Evolutionary conservation across 164 flowering plant species (phyloP), one percentile per base, ranked within the genome.

Genomic region (Tetrastigma voinierianum): DNA sequence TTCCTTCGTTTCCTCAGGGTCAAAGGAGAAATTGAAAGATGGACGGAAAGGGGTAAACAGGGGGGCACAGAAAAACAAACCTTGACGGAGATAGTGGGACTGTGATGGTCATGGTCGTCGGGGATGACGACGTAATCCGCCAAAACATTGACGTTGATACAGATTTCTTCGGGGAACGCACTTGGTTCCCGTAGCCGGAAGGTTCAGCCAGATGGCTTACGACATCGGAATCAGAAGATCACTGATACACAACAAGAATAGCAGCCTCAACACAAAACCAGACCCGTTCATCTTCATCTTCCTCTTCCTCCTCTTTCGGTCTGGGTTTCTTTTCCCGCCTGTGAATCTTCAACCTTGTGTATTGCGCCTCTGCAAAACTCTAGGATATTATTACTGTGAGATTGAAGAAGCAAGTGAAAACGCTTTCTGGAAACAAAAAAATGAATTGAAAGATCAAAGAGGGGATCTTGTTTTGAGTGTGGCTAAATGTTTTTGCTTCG

Each of bases 91-190:
- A 86, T 72, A 48, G 80, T 68, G 59, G 90, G 86, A 40, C 59
- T 17, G 45, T 61, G 67, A 20, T 70, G 76, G n/a, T n/a, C n/a
- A n/a, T n/a, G n/a, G 25, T 69, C 77, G 71, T 78, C 83, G 17
- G 84, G 53, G 44, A 87, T 68, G 66, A 81, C 87, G 32, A 81
- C 77, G 67, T 83, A 87, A 73, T 87, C 86, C n/a, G 81, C 85
- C 81, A 86, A 72, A 73, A 86, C 90, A 60, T 84, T 87, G 60
- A 86, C 83, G 80, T 86, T 86, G 79, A 72, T 83, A 68, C 84
- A 86, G 58, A 86, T 79, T 78, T 86, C 88, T 66, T 86, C 90
- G 12, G 79, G 9, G n/a, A n/a, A 86, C 88, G 74, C 90, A 86
- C 78, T 86, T 86, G 25, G 83, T 81, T 8, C 85, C n/a, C 86